Evolutionary conservation across 306 rosid genomes (phyloP).

Genomic region (Cicer judaicum): DNA sequence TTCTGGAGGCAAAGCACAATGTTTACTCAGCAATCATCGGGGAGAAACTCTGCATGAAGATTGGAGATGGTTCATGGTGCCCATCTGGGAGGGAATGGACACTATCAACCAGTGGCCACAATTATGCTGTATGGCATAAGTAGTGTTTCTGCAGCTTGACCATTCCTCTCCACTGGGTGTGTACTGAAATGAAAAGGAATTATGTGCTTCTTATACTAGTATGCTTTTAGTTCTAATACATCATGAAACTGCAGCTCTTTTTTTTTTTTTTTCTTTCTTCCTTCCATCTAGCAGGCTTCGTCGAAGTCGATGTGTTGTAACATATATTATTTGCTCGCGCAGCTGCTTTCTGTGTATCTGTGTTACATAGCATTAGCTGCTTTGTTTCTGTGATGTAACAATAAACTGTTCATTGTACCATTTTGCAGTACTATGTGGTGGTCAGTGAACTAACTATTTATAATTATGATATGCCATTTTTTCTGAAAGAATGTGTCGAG

Average conservation of each 20-base stretch:
- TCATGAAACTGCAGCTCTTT: conserved; percentile 7
- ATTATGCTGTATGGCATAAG: conserved; percentile 90
- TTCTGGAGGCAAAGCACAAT: conserved; percentile 78
- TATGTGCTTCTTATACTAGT: neutral
- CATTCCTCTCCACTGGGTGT: neutral
- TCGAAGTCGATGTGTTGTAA: conserved; percentile 18
- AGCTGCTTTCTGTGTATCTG: neutral
- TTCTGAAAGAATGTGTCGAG: too few species aligned
- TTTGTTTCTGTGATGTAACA: neutral
- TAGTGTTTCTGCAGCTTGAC: conserved; percentile 17
- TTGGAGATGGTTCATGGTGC: conserved; percentile 88
- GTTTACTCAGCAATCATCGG: conserved; percentile 86
- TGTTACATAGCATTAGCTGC: conserved; percentile 1
- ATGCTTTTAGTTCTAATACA: conserved; percentile 13
- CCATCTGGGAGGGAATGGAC: conserved; percentile 84
- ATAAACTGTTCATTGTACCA: neutral
- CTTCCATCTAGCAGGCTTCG: neutral
- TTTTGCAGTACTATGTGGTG: too few species aligned
- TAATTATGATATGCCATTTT: too few species aligned
- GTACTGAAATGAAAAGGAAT: conserved; percentile 11
- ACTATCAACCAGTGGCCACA: conserved; percentile 70
- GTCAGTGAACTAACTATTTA: too few species aligned
- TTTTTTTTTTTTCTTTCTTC: neutral
- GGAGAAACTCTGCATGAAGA: conserved; percentile 83
- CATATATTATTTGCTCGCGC: conserved; percentile 12